Conservation (phyloP, 2,329 filamentous ascomycete species). For the Clarireedia hainanense region DNA sequence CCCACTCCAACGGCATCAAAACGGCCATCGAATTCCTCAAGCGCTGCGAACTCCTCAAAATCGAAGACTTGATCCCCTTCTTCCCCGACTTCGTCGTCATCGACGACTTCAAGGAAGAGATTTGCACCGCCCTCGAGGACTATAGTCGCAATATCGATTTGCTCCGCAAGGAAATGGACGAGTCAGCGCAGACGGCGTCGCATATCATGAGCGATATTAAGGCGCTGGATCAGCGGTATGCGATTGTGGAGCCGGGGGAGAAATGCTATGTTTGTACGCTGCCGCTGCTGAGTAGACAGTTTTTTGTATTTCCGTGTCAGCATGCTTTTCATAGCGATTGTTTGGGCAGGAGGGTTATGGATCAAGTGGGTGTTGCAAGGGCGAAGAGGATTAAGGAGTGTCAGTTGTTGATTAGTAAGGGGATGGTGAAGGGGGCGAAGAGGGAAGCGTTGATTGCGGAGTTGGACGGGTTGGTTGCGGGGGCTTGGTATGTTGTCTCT, state of each 20-base stretch:
- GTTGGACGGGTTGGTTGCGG: conserved; percentile 84
- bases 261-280: conserved; percentile 84
- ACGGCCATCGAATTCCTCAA: conserved; percentile 89
- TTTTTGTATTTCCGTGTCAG: conserved; percentile 98
- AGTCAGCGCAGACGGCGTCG: conserved; percentile 76
- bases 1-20: conserved; percentile 79
- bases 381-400: conserved; percentile 76
- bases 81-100: conserved; percentile 99
- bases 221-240: conserved; percentile 79
- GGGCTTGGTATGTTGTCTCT: conserved; percentile 61
- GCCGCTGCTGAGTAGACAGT: conserved; percentile 81
- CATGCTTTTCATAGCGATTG: conserved; percentile 97
- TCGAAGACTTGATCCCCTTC: conserved; percentile 95
- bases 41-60: conserved; percentile 82
- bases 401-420: conserved; percentile 75
- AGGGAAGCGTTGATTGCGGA: conserved; percentile 81
- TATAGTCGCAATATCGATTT: conserved; percentile 87
- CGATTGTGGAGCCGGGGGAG: conserved; percentile 93
- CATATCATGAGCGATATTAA: conserved; percentile 90
- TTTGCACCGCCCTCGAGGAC: conserved; percentile 86
- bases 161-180: conserved; percentile 91
- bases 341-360: conserved; percentile 75
- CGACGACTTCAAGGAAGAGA: conserved; percentile 98
- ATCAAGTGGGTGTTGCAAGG: conserved; percentile 68
- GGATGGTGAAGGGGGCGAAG: conserved; percentile 58